Conservation (phyloP, 169 alveolate species). For the Cryptosporidium ryanae region DNA sequence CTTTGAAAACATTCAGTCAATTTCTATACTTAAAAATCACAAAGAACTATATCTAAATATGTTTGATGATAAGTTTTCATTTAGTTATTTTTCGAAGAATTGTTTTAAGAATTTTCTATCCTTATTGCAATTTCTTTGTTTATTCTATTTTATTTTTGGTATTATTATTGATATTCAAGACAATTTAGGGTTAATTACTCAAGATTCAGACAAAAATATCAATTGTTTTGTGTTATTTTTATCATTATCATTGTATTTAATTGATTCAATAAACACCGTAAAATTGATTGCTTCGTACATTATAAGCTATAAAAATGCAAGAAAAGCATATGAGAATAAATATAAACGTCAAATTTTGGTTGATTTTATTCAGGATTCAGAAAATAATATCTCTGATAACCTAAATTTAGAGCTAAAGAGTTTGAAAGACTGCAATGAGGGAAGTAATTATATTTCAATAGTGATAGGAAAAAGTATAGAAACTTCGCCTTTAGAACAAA, state of each 20-base stretch:
- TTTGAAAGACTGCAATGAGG: no score
- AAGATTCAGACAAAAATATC: not conserved
- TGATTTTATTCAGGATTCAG: no score
- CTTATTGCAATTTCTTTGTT: not conserved
- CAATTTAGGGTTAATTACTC: not conserved
- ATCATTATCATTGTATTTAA: slow-evolving; percentile 3
- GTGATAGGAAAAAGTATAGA: no score
- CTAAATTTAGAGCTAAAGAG: no score
- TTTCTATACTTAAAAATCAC: slow-evolving; percentile 12
- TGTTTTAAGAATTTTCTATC: not conserved
- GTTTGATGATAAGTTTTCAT: not conserved
- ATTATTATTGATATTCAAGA: not conserved
- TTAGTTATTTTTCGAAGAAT: not conserved
- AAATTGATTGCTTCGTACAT: not conserved
- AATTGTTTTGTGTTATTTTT: not conserved
- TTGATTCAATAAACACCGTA: not conserved
- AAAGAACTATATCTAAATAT: not conserved
- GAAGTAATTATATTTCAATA: no score
- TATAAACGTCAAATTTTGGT: no score
- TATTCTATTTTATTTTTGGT: not conserved
- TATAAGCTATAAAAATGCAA: not conserved
- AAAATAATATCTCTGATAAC: no score
- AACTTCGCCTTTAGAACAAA: no score
- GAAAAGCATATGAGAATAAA: no score
- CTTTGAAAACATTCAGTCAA: slow-evolving; percentile 11